Conservation (phyloP, 257 asterid genomes). For the Sherardia arvensis region DNA sequence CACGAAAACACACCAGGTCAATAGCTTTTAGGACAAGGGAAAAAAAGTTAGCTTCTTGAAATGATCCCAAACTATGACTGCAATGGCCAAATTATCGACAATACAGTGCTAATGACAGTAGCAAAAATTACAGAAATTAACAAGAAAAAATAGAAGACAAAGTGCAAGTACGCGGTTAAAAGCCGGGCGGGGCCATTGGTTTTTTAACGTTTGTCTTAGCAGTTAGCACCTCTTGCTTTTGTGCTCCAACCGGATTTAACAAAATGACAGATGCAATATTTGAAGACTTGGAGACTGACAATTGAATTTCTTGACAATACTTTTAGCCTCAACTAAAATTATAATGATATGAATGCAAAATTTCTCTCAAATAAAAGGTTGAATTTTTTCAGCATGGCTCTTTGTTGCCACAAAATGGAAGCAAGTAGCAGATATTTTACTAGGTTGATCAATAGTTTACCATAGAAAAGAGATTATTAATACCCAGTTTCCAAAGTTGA, state of each 20-base stretch:
- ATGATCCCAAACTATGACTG: neutral
- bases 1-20: slow-evolving; percentile 17
- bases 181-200: neutral
- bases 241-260: neutral
- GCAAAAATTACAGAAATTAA: neutral
- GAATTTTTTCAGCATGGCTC: neutral
- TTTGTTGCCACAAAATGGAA: neutral
- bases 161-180: neutral
- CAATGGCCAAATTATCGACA: neutral
- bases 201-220: neutral
- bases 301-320: neutral
- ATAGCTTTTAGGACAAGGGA: slow-evolving; percentile 6
- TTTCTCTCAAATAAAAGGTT: neutral
- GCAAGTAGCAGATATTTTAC: neutral
- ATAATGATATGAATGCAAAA: neutral
- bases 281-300: neutral
- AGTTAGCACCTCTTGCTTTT: neutral
- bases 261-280: neutral
- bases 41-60: neutral
- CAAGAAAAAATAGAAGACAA: neutral
- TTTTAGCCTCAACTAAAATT: neutral
- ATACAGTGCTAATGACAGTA: neutral
- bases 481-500: slow-evolving; percentile 98
- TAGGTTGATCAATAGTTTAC: neutral
- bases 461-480: slow-evolving; percentile 1